These are phyloP conservation scores for Mollisiaceae sp. DNA, from an alignment of 2,329 filamentous ascomycete genomes.

Conservation along the genomic window DNA sequence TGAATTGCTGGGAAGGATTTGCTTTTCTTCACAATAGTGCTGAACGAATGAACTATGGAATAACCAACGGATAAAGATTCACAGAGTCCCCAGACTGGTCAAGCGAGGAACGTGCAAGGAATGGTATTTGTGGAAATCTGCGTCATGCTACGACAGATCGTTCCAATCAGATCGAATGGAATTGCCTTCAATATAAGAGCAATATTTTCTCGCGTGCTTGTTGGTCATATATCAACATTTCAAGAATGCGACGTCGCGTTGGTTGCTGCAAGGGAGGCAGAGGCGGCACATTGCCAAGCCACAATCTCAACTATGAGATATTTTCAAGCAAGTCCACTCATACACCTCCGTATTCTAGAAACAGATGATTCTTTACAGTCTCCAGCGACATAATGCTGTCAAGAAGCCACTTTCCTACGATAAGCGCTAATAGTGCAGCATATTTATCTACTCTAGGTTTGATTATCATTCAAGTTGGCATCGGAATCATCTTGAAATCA, in stretches of 20 bases:
- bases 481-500: conserved; percentile 44
- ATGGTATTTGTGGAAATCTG: not conserved
- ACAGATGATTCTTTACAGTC: not conserved
- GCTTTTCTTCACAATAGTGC: not conserved
- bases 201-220: not conserved
- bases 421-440: conserved; percentile 16
- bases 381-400: not conserved
- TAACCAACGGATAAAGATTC: not conserved
- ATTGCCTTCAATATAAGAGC: not conserved
- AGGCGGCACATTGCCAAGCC: not conserved
- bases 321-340: not conserved
- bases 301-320: not conserved
- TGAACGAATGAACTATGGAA: not conserved
- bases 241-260: conserved; percentile 1
- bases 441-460: conserved; percentile 42
- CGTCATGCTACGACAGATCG: not conserved
- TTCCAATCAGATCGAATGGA: not conserved
- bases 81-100: not conserved
- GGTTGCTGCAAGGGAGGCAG: not conserved
- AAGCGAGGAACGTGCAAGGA: not conserved
- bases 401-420: not conserved
- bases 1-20: not conserved
- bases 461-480: conserved; percentile 44
- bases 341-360: no score
- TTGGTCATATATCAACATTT: not conserved